These are phyloP conservation scores for Alternaria sp. DNA, from an alignment of 2,329 filamentous ascomycete genomes.

Conservation along the genomic window DNA sequence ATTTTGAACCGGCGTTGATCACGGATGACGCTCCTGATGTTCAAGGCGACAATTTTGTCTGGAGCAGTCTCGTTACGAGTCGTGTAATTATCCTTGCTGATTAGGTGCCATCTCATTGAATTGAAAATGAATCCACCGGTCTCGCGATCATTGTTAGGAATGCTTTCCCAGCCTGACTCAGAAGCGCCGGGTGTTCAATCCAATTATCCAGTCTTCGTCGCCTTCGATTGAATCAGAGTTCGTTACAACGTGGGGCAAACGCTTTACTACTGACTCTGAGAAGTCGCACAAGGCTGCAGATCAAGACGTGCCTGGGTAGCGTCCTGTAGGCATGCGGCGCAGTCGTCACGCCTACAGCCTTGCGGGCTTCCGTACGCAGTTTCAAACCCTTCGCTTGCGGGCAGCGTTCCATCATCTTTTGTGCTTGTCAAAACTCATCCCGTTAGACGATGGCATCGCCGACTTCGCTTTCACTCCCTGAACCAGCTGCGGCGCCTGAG, in stretches of 20 bases:
- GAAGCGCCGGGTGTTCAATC: background rate
- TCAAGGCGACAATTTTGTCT: slow-evolving; percentile 5
- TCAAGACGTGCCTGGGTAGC: background rate
- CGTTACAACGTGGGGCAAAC: background rate
- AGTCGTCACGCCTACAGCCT: background rate
- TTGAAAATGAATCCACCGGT: background rate
- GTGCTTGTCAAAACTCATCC: background rate
- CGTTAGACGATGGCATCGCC: background rate
- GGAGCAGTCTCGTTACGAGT: background rate
- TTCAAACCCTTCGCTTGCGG: background rate
- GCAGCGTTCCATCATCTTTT: background rate
- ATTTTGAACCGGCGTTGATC: slow-evolving; percentile 1
- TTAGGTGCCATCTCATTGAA: background rate
- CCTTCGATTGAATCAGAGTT: background rate
- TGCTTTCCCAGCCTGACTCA: background rate
- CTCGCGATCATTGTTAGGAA: background rate
- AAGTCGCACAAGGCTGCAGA: background rate
- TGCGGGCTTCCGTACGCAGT: background rate
- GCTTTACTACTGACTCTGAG: background rate
- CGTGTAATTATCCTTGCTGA: too few species aligned
- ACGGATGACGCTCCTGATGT: slow-evolving; percentile 9
- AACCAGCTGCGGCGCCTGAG: background rate
- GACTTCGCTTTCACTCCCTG: background rate
- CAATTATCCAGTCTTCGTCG: background rate
- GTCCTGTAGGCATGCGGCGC: background rate